Base-by-base conservation (phyloP, 148 eudicot species). In the Chenopodium berlandieri region DNA sequence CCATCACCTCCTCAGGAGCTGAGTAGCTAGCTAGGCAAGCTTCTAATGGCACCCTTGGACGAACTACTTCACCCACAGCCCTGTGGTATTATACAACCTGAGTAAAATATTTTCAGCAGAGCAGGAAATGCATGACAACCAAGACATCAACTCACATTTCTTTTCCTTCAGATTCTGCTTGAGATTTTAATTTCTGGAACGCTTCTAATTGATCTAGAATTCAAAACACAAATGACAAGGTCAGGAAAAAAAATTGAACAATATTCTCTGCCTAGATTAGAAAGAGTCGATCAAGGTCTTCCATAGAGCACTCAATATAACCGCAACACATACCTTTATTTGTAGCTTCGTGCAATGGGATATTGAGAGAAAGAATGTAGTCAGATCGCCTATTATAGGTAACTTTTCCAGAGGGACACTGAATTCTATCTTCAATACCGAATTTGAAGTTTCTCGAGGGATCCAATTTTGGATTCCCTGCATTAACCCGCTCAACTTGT, bases 321-420 rank as follows among this genome's bases (percentile, higher is more conserved):
- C 40, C 50, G 22, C 47, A 27, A 30, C 71, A 80, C 88, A 64
- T 82, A 96, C 99, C 92, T 89, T 88, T 91, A 89, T 94, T 94
- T 70, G 89, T 88, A 72, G 99, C 98, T 83, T 84, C 91, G 72
- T 90, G 86, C 73, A 96, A 83, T 34, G 99, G 99, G 46, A 96
- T 92, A 82, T 88, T 91, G 31, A 96, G 89, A 62, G 99, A 96
- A 16, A 96, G 92, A 81, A 90, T 90, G 84, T 89, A 96, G 82
- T 96, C 99, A 84, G 72, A 79, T 83, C 99, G 89, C 73, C 83
- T 90, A 82, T 90, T 96, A 83, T 92, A 96, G 73, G 94, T 89
- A 88, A 96, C 99, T 88, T 91, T 96, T 60, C 99, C 98, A 66
- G 99, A 96, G 7, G 95, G 91, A 65, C 98, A 96, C 76, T 88